Base-by-base conservation (phyloP, 371 early-diverging fungal genomes). In the Circinella umbellata region DNA sequence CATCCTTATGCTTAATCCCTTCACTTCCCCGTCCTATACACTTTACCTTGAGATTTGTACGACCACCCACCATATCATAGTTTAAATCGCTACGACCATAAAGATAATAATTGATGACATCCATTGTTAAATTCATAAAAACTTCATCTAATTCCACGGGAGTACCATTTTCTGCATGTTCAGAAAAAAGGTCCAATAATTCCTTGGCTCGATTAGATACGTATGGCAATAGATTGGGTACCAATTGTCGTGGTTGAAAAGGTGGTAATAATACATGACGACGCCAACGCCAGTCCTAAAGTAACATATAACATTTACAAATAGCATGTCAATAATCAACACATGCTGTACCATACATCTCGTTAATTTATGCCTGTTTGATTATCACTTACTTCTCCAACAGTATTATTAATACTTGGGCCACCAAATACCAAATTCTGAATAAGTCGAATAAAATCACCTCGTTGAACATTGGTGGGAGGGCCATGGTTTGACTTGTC, bases 341-440 rank as follows among this genome's bases (percentile, higher is more conserved):
- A 60, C 15, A 27, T 27, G 2, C 27, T 2, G 2, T 27, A 27
- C 2, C 27, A 27, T 27, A 0, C 27, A 27, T 27, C 27, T 27
- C 27, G 2, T 27, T 27, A 2, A 27, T 27, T 27, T 27, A 27
- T 27, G 27, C 27, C 27, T 27, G 1, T 27, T 27, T 0, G 27
- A 2, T 27, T 27, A 27, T 27, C 27, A 14, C 64, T 48, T 80
- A 82, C 85, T 65, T 85, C 75, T 35, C 85, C 85, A 34, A 82
- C 61, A 1, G 75, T 65, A 63, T 85, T 85, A 37, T 81, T 82
- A 15, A 85, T 69, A 59, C 66, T 82, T 35, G 75, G 68, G 10
- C 85, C 85, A 48, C 85, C 85, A 76, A 85, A 85, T 0, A 85
- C 81, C n/a, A 78, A 66, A 37, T 81, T 79, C 55, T 84, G 84